Conservation (phyloP, 1,139 yeast species). For the Saccharomyces pastorianus region DNA sequence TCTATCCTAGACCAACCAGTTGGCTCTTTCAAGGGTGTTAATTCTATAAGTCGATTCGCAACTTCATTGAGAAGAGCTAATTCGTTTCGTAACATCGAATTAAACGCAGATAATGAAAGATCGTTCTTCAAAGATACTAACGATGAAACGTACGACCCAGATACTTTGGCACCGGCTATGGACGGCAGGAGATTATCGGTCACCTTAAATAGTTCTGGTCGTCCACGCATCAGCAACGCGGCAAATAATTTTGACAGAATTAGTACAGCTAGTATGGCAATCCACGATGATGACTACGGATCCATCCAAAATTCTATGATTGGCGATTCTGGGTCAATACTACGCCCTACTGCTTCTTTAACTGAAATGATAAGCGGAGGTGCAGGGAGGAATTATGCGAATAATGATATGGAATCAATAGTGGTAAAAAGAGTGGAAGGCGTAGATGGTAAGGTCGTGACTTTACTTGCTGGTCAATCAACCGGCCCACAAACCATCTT, state of each 20-base stretch:
- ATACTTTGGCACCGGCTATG: slow-evolving; percentile 57
- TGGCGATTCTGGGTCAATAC: slow-evolving; percentile 22
- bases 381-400: slow-evolving; percentile 11
- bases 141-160: slow-evolving; percentile 65
- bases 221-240: slow-evolving; percentile 15
- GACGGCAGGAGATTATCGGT: slow-evolving; percentile 59
- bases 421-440: slow-evolving; percentile 61
- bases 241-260: slow-evolving; percentile 15
- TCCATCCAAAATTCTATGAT: slow-evolving; percentile 20
- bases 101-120: slow-evolving; percentile 35
- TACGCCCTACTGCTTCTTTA: slow-evolving; percentile 20
- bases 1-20: slow-evolving; percentile 32
- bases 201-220: slow-evolving; percentile 15
- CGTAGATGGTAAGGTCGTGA: slow-evolving; percentile 62
- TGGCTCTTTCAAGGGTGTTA: slow-evolving; percentile 48
- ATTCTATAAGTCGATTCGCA: slow-evolving; percentile 70
- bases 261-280: slow-evolving; percentile 11
- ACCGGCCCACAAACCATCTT: slow-evolving; percentile 84
- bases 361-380: slow-evolving; percentile 19
- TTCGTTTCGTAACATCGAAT: slow-evolving; percentile 50
- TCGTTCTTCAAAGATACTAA: slow-evolving; percentile 44
- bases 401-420: slow-evolving; percentile 34
- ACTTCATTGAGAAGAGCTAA: slow-evolving; percentile 74
- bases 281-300: slow-evolving; percentile 26
- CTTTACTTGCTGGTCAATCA: slow-evolving; percentile 74